These are phyloP conservation scores for Alternaria sp. DNA, from an alignment of 2,329 filamentous ascomycete genomes.

Conservation along the genomic window DNA sequence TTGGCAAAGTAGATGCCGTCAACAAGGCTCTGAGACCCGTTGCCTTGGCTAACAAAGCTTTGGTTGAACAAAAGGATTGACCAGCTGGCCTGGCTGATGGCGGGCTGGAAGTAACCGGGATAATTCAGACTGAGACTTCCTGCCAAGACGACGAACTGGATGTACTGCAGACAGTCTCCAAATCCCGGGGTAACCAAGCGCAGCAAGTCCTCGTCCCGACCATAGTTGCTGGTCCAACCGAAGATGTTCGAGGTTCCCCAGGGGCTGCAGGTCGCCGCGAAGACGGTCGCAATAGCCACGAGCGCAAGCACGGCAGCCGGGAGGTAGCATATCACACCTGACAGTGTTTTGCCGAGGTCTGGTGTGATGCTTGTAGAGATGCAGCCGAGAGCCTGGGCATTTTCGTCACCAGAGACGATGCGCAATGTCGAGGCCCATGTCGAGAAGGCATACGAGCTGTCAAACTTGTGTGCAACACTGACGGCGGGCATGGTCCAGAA, in stretches of 20 bases:
- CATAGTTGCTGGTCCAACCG: slow-evolving; percentile 97
- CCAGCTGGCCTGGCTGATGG: slow-evolving; percentile 87
- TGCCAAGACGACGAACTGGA: slow-evolving; percentile 89
- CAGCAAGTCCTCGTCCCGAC: slow-evolving; percentile 88
- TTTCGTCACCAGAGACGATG: slow-evolving; percentile 76
- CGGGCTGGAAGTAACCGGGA: slow-evolving; percentile 92
- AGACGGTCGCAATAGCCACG: slow-evolving; percentile 81
- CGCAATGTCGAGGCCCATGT: slow-evolving; percentile 78
- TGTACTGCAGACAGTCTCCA: slow-evolving; percentile 94
- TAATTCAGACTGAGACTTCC: slow-evolving; percentile 88
- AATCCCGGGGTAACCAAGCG: slow-evolving; percentile 95
- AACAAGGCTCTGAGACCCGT: slow-evolving; percentile 71
- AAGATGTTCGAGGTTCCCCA: slow-evolving; percentile 94
- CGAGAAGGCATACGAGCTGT: slow-evolving; percentile 84
- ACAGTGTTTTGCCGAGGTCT: slow-evolving; percentile 73
- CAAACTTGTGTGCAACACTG: slow-evolving; percentile 75
- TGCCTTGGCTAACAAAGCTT: slow-evolving; percentile 77
- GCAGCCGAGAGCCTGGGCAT: slow-evolving; percentile 74
- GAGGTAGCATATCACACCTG: slow-evolving; percentile 75
- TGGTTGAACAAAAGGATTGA: slow-evolving; percentile 92
- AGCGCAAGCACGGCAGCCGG: slow-evolving; percentile 80
- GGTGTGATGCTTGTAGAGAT: slow-evolving; percentile 85
- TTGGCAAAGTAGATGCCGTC: slow-evolving; percentile 90
- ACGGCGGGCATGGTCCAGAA: slow-evolving; percentile 72
- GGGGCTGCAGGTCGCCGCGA: slow-evolving; percentile 87